Evolutionary conservation across 2,329 filamentous ascomycete species (phyloP).

Genomic region (Metarhizium album): DNA sequence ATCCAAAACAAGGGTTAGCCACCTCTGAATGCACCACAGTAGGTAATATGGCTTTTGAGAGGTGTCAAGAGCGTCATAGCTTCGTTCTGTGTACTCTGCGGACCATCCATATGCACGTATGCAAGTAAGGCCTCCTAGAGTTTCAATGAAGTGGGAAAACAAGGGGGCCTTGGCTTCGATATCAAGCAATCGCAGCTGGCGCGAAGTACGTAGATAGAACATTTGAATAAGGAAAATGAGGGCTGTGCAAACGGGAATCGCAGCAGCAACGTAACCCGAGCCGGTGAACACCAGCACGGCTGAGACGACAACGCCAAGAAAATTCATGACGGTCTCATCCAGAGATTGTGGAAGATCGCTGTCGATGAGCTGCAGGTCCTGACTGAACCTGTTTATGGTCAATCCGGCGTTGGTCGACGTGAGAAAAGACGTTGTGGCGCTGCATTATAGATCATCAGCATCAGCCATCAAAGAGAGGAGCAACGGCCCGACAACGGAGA

Average conservation of each 20-base stretch:
- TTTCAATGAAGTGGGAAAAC: constrained; percentile 23
- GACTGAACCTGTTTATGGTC: constrained; percentile 28
- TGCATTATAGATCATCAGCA: neutral
- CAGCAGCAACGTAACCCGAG: constrained; percentile 32
- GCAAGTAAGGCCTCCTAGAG: constrained; percentile 19
- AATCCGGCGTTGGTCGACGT: constrained; percentile 22
- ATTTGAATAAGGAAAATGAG: constrained; percentile 39
- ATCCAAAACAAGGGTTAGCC: constrained; percentile 41
- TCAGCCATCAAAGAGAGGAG: neutral
- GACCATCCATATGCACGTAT: constrained; percentile 30
- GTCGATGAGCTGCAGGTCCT: constrained; percentile 29
- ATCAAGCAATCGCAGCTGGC: constrained; percentile 47
- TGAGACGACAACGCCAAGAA: neutral
- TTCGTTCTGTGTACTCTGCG: constrained; percentile 25
- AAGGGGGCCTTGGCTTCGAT: constrained; percentile 23
- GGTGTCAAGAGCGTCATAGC: constrained; percentile 26
- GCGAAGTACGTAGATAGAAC: constrained; percentile 47
- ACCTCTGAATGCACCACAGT: constrained; percentile 40
- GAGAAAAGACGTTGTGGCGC: constrained; percentile 20
- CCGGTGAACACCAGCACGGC: constrained; percentile 18
- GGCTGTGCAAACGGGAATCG: constrained; percentile 34
- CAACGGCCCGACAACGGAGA: neutral
- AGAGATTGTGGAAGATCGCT: constrained; percentile 7
- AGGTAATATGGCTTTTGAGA: constrained; percentile 44
- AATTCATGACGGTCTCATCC: constrained; percentile 1